These are phyloP conservation scores for Tillandsia fasciculata DNA, from an alignment of 176 grass and related monocot genomes.

Conservation along the genomic window DNA sequence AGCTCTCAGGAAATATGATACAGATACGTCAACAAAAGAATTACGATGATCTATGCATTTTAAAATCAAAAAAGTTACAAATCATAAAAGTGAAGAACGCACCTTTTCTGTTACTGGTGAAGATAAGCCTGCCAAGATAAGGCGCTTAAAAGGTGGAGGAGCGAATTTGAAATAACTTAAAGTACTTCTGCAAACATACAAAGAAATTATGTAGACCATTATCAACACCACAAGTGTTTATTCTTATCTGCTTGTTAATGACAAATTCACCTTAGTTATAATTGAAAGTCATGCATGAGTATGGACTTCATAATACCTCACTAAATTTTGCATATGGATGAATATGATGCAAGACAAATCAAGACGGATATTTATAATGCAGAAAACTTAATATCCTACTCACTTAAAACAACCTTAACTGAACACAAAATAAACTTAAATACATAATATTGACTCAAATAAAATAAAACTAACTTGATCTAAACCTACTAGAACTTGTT, in stretches of 20 bases:
- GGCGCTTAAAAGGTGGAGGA: slow-evolving; percentile 58
- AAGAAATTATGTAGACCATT: slow-evolving; percentile 17
- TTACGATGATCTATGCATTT: not conserved
- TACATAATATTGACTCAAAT: too few species aligned
- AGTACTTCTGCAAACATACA: slow-evolving; percentile 30
- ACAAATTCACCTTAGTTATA: not conserved
- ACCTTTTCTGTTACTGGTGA: slow-evolving; percentile 42
- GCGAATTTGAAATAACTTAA: slow-evolving; percentile 77
- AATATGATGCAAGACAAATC: too few species aligned
- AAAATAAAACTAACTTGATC: too few species aligned
- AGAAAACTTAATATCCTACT: too few species aligned
- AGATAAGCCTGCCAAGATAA: slow-evolving; percentile 25
- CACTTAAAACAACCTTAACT: too few species aligned
- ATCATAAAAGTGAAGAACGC: not conserved
- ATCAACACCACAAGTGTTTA: not conserved
- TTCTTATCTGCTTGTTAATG: not conserved
- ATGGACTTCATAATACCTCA: too few species aligned
- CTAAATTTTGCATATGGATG: too few species aligned
- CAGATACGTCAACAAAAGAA: not conserved
- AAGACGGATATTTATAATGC: too few species aligned
- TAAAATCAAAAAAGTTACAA: not conserved
- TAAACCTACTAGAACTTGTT: too few species aligned
- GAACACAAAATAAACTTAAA: too few species aligned
- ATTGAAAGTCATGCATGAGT: not conserved
- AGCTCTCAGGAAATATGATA: not conserved